Evolutionary conservation across 1,139 yeast genomes (phyloP).

Genomic region (Pichia norvegensis): DNA sequence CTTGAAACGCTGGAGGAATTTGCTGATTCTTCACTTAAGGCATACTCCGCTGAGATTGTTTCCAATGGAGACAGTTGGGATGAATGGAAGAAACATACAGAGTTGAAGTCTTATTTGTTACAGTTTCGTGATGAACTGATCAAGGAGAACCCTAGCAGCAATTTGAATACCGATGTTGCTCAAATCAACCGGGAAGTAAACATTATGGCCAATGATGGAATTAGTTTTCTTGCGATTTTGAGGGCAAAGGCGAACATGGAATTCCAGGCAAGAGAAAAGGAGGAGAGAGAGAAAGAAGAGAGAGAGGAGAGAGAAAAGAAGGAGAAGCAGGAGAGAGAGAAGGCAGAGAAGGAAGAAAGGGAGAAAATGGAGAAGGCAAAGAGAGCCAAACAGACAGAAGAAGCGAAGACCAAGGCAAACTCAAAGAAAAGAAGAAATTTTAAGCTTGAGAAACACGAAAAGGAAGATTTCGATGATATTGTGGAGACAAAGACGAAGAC

Average conservation of each 20-base stretch:
- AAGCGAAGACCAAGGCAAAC: background rate
- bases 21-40: conserved; percentile 57
- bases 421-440: background rate
- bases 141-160: conserved; percentile 38
- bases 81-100: conserved; percentile 61
- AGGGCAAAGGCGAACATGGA: conserved; percentile 79
- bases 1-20: conserved; percentile 64
- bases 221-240: conserved; percentile 59
- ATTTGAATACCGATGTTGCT: conserved; percentile 47
- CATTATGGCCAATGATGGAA: conserved; percentile 58
- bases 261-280: conserved; percentile 60
- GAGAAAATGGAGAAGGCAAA: background rate
- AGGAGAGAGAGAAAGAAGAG: conserved; percentile 14
- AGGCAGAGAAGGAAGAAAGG: conserved; percentile 1
- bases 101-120: conserved; percentile 47
- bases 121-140: conserved; percentile 50
- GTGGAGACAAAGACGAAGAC: background rate
- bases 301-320: background rate
- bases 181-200: conserved; percentile 56
- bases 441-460: background rate
- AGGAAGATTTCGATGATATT: background rate
- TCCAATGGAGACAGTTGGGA: conserved; percentile 39
- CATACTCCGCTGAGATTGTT: conserved; percentile 35
- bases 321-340: background rate
- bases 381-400: background rate